Evolutionary conservation across 495 filamentous ascomycete genomes (phyloP), one percentile per base, ranked within the genome.

Genomic region (Echria macrotheca): DNA sequence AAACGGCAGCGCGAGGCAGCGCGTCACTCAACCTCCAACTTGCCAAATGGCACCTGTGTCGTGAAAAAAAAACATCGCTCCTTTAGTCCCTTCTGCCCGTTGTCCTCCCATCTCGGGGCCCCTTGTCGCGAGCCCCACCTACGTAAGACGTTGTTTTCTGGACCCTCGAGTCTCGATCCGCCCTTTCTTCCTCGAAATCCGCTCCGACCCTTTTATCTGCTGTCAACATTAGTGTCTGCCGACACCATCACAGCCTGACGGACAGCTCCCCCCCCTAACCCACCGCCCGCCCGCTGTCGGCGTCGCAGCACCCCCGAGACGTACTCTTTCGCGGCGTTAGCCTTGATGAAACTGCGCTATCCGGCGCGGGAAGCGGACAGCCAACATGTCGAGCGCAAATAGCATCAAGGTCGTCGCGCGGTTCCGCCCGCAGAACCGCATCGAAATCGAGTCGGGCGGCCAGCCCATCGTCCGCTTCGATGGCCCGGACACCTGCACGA

Each of bases 391-490:
- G 36, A 65, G 67, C 63, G 69, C 69, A 62, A 80, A 79, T 64
- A 80, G 72, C 54, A 80, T 79, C 73, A 78, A 78, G 72, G 93
- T 98, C 62, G 90, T 98, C 67, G 93, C 91, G 70, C 87, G 93
- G 58, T 98, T 98, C 71, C 84, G 93, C 54, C 93, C 93, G 53
- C 91, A 95, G 68, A 98, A 98, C 73, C 89, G 87, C 66, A 74
- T 89, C 55, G 93, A 98, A 71, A 76, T 93, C 57, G 76, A 84
- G 49, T 88, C 84, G 49, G 94, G 93, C 55, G 93, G 94, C 67
- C 80, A 91, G 68, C 84, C 89, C 49, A 89, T 97, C 54, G 93
- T 97, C 33, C 71, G 75, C 24, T 97, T 98, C 62, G 81, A 90
- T 63, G 81, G 82, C 52, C 85, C 87, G 39, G 90, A 97, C 59